Base-by-base conservation (phyloP, 176 grass and related monocot species). In the Coix lacrymajobi region DNA sequence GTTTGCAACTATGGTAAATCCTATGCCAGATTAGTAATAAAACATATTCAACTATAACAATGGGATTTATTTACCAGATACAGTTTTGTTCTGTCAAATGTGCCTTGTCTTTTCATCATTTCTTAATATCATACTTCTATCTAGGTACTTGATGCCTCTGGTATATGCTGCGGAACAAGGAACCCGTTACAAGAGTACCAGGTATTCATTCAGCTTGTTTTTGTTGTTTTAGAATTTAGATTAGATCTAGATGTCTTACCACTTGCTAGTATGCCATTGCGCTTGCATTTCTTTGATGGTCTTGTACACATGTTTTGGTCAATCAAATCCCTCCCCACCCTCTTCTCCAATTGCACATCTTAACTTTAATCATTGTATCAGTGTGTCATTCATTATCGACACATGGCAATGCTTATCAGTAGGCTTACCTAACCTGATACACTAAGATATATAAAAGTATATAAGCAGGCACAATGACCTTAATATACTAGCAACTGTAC, bases 171-270 rank as follows among this genome's bases (percentile, higher is more conserved):
- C 80, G 1, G 96, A 96, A 57, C 91, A 88, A 80, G 96, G 77
- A 99, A 92, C 64, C 87, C 96, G 3, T 86, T 99, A 79, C 96
- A 99, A 84, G 93, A 99, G 79, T 99, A 96, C 78, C 96, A 98
- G 93, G 96, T 96, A 68, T 11, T 2, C 46, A 29, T 61, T 77
- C n/a, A 2, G 1, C 48, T 38, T 83, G 7, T 19, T 38, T 77
- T 26, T 30, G n/a, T 72, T 5, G 15, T 46, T 24, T 49, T 46
- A 48, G 45, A 17, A 48, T 46, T 76, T 85, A n/a, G n/a, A n/a
- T 12, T 64, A 16, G 1, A 78, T 8, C n/a, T 70, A 65, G 30
- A 63, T 19, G 5, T 67, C 34, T 70, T 79, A 12, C 22, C 3
- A 41, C 64, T 52, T 25, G 8, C 6, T 81, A 37, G 66, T 62